Conservation (phyloP, 306 rosid species). For the Glycine soja region DNA sequence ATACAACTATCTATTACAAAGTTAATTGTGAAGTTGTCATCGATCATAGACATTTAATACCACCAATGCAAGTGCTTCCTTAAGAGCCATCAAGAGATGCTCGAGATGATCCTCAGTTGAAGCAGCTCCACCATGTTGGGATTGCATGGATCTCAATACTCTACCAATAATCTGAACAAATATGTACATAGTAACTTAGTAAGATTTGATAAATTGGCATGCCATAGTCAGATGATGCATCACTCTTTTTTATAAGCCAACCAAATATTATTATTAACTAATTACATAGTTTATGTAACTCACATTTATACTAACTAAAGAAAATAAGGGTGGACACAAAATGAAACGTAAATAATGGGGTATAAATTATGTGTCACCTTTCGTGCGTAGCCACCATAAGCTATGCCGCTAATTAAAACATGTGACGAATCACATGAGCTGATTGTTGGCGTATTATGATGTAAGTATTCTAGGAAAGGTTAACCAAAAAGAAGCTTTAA, state of each 20-base stretch:
- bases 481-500: constrained; percentile 1
- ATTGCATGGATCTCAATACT: constrained; percentile 76
- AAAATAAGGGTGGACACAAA: too few species aligned
- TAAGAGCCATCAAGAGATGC: constrained; percentile 72
- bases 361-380: constrained; percentile 58
- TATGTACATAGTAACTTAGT: not conserved
- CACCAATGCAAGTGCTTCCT: constrained; percentile 79
- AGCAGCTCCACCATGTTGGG: too few species aligned
- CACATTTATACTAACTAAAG: too few species aligned
- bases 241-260: too few species aligned
- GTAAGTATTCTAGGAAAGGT: constrained; percentile 49
- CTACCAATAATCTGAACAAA: constrained; percentile 81
- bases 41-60: constrained; percentile 58
- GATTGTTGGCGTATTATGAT: constrained; percentile 13
- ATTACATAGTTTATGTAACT: too few species aligned
- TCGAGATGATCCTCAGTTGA: constrained; percentile 74
- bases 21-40: not conserved
- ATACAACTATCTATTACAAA: not conserved
- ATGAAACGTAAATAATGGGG: too few species aligned
- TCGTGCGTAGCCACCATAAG: constrained; percentile 94
- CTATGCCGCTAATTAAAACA: constrained; percentile 71
- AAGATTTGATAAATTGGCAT: constrained; percentile 4
- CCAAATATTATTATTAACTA: too few species aligned
- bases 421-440: constrained; percentile 37
- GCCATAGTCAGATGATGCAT: not conserved